These are phyloP conservation scores for Lupinus albus DNA, from an alignment of 306 rosid genomes.

Conservation along the genomic window DNA sequence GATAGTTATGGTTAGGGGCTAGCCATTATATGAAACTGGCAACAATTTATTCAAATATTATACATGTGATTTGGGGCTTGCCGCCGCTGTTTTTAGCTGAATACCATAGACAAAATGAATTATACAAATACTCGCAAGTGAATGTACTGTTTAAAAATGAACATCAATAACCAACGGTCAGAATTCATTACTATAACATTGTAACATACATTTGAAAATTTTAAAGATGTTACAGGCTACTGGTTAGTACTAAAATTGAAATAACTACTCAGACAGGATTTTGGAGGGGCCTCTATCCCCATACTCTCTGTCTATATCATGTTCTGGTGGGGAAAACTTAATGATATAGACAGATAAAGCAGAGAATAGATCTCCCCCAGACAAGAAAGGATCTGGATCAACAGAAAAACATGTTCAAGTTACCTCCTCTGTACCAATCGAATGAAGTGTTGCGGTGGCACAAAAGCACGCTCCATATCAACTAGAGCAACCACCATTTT, in stretches of 20 bases:
- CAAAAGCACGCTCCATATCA: constrained; percentile 99
- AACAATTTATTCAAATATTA: too few relatives aligned
- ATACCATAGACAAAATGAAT: too few relatives aligned
- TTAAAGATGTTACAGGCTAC: neutral
- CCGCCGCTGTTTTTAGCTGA: too few relatives aligned
- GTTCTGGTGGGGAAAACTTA: neutral
- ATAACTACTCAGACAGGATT: neutral
- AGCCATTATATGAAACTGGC: too few relatives aligned
- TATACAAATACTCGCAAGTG: too few relatives aligned
- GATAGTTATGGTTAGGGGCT: too few relatives aligned
- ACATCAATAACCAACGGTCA: neutral
- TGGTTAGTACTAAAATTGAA: neutral
- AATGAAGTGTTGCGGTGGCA: constrained; percentile 96
- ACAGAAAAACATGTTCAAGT: neutral
- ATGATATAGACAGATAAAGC: neutral
- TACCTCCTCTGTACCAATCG: constrained; percentile 97
- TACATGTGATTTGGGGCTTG: too few relatives aligned
- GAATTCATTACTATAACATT: neutral
- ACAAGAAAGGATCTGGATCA: constrained; percentile 1
- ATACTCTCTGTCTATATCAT: neutral
- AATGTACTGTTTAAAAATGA: too few relatives aligned
- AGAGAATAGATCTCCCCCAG: constrained; percentile 5
- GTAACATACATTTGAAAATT: neutral
- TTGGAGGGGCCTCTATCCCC: neutral
- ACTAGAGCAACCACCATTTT: constrained; percentile 97